A percentile compares a stretch with the other conserved stretches of the same genome.
phyloP scores from a whole-genome alignment of 2,329 filamentous ascomycete species.

The Fusarium virguliforme region DNA sequence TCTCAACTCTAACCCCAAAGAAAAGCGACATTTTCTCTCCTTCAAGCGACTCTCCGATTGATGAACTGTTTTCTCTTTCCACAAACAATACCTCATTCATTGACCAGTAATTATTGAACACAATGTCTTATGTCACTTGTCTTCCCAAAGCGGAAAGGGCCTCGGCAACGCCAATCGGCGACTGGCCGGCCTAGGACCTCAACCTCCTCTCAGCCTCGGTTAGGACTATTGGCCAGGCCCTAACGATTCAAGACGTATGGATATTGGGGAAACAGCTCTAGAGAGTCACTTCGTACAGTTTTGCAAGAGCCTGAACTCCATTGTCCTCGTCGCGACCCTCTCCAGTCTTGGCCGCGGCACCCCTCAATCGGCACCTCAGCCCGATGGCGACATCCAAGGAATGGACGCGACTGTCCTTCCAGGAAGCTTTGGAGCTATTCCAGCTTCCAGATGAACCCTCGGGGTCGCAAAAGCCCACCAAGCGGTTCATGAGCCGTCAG shows the following conservation, averaged over 20 bases:
- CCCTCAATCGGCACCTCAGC: background rate
- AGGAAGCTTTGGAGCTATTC: slow-evolving; percentile 52
- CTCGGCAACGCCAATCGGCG: slow-evolving; percentile 36
- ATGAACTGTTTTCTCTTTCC: background rate
- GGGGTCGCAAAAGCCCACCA: slow-evolving; percentile 16
- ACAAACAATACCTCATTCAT: background rate
- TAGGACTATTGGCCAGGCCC: background rate
- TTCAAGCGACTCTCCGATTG: background rate
- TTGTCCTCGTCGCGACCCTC: background rate
- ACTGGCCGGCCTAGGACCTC: slow-evolving; percentile 6
- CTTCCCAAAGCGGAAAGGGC: slow-evolving; percentile 22
- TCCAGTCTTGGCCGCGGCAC: background rate
- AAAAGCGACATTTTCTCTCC: background rate
- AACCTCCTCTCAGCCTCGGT: background rate
- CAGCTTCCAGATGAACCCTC: slow-evolving; percentile 43
- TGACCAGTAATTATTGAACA: background rate
- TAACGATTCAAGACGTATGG: background rate
- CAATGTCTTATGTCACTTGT: slow-evolving; percentile 14
- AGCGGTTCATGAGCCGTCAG: slow-evolving; percentile 53
- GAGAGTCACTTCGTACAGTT: background rate
- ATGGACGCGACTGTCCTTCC: slow-evolving; percentile 51
- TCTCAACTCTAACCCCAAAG: background rate
- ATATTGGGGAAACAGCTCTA: no score
- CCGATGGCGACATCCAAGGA: slow-evolving; percentile 34
- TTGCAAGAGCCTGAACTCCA: background rate